Evolutionary conservation across 306 rosid genomes (phyloP).

Genomic region (Lathyrus oleraceus): DNA sequence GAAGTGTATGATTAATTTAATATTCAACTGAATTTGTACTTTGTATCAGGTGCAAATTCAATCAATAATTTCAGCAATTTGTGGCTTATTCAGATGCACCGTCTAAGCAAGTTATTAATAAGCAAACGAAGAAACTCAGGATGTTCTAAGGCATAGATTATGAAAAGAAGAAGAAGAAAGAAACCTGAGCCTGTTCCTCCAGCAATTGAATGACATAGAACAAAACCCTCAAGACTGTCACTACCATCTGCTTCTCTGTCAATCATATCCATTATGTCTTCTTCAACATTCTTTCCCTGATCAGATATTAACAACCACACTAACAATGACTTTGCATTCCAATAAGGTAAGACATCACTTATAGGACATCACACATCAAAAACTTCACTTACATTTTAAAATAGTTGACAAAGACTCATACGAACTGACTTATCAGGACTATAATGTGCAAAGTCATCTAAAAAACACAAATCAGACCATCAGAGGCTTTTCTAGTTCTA

Average conservation of each 20-base stretch:
- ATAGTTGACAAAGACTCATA: not conserved
- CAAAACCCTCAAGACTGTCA: constrained; percentile 99
- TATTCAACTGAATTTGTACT: not conserved
- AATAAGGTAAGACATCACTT: not conserved
- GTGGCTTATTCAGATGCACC: not conserved
- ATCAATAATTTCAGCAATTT: constrained; percentile 18
- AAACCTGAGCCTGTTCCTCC: constrained; percentile 99
- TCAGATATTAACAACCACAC: constrained; percentile 33
- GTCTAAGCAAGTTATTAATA: constrained; percentile 14
- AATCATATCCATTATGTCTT: constrained; percentile 99
- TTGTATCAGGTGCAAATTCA: constrained; percentile 4
- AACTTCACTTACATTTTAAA: constrained; percentile 14
- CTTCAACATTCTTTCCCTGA: constrained; percentile 97
- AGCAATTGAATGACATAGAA: constrained; percentile 95
- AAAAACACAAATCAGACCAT: constrained; percentile 14
- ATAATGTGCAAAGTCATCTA: constrained; percentile 10
- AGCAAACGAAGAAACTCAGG: constrained; percentile 19
- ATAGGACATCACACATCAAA: constrained; percentile 3
- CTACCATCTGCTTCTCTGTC: constrained; percentile 99
- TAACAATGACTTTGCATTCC: constrained; percentile 10
- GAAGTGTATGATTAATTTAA: not conserved
- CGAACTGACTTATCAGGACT: constrained; percentile 12
- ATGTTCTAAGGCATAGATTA: constrained; percentile 3
- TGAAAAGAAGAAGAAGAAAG: constrained; percentile 29
- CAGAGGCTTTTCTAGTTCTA: not conserved